These are phyloP conservation scores for Curvularia eragrostidis DNA, from an alignment of 2,329 filamentous ascomycete species.

Conservation along the genomic window DNA sequence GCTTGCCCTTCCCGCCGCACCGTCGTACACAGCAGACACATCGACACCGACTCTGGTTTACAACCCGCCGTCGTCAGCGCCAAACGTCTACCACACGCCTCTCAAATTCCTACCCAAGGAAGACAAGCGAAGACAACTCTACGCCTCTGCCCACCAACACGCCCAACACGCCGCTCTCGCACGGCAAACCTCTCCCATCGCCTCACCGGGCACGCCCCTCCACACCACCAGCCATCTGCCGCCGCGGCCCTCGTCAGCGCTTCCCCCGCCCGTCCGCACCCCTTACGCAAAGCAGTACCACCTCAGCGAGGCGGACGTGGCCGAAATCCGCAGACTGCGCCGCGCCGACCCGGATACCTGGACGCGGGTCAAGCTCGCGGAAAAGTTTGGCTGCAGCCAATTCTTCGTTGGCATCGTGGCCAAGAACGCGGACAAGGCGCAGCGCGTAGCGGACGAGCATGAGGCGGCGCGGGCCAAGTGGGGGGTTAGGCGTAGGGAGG, in stretches of 20 bases:
- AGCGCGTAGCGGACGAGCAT: constrained; percentile 55
- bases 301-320: constrained; percentile 62
- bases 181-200: constrained; percentile 31
- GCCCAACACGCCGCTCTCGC: constrained; percentile 31
- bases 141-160: constrained; percentile 43
- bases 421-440: constrained; percentile 52
- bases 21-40: constrained; percentile 49
- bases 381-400: constrained; percentile 67
- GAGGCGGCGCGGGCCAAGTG: constrained; percentile 65
- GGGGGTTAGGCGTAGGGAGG: constrained; percentile 65
- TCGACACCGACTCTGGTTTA: constrained; percentile 55
- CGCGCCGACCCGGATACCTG: constrained; percentile 63
- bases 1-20: constrained; percentile 54
- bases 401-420: constrained; percentile 68
- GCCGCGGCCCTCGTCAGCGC: constrained; percentile 33
- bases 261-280: constrained; percentile 59
- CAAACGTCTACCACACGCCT: constrained; percentile 69
- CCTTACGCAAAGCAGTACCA: constrained; percentile 67
- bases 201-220: constrained; percentile 41
- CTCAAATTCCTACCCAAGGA: constrained; percentile 67
- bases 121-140: constrained; percentile 61
- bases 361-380: constrained; percentile 65
- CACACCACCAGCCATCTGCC: constrained; percentile 26
- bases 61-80: constrained; percentile 70
- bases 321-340: constrained; percentile 65